Conservation (phyloP, 2,329 filamentous ascomycete species). For the Aspergillus pseudotamarii region DNA sequence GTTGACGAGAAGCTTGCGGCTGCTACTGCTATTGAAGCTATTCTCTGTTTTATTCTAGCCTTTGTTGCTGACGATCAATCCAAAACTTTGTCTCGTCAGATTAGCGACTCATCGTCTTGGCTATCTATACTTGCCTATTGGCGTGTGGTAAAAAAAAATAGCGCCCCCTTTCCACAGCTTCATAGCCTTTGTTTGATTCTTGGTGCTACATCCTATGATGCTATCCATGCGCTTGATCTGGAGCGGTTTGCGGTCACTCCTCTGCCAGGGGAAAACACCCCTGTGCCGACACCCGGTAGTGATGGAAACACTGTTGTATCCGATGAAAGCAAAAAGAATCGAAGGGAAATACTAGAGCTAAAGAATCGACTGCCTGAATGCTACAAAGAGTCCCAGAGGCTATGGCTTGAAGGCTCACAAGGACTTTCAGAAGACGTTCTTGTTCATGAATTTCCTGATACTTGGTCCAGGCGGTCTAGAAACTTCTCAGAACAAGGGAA, state of each 20-base stretch:
- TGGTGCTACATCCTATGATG: constrained; percentile 50
- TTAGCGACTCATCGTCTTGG: constrained; percentile 48
- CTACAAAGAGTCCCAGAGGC: constrained; percentile 43
- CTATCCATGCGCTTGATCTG: constrained; percentile 48
- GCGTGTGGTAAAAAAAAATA: constrained; percentile 46
- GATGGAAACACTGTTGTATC: constrained; percentile 41
- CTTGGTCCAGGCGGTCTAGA: constrained; percentile 46
- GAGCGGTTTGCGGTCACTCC: constrained; percentile 46
- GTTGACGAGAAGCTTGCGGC: constrained; percentile 42
- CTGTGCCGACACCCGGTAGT: constrained; percentile 47
- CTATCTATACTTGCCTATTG: constrained; percentile 51
- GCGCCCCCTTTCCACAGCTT: constrained; percentile 43
- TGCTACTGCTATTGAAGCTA: constrained; percentile 46
- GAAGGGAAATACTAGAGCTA: constrained; percentile 44
- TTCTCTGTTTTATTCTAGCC: constrained; percentile 52
- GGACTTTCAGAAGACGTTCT: constrained; percentile 46
- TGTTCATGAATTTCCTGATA: constrained; percentile 44
- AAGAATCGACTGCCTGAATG: constrained; percentile 44
- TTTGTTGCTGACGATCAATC: constrained; percentile 47
- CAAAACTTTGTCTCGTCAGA: constrained; percentile 39
- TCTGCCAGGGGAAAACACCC: constrained; percentile 42
- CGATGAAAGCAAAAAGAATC: constrained; percentile 40
- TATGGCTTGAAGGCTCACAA: constrained; percentile 48
- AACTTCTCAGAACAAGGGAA: constrained; percentile 41
- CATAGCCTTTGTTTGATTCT: constrained; percentile 49